A percentile compares a stretch with the other conserved stretches of the same genome.
Conservation (phyloP, 2,329 filamentous ascomycete genomes). For the Talaromyces sp. region DNA sequence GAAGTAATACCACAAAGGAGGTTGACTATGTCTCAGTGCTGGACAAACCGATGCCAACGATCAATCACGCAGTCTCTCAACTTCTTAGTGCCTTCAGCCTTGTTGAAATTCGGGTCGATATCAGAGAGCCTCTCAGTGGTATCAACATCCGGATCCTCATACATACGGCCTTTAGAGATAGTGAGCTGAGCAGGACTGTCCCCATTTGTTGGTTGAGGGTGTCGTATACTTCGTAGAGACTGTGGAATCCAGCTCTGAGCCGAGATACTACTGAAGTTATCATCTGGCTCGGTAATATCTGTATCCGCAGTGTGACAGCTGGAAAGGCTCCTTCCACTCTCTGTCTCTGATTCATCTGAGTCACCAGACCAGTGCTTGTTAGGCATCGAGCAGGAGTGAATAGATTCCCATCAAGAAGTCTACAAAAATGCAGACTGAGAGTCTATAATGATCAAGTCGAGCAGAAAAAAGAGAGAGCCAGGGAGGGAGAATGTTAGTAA, state of each 20-base stretch:
- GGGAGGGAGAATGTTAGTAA: not conserved
- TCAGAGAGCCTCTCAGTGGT: conserved; percentile 24
- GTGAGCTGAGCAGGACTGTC: not conserved
- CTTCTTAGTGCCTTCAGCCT: conserved; percentile 22
- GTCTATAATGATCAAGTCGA: not conserved
- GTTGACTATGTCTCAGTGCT: not conserved
- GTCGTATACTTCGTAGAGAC: not conserved
- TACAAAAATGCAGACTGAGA: too few relatives aligned
- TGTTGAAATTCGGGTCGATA: conserved; percentile 23
- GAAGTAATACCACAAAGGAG: not conserved
- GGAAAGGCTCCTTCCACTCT: not conserved
- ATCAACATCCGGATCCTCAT: conserved; percentile 21
- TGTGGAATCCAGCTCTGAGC: not conserved
- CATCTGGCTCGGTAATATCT: not conserved
- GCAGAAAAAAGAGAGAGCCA: not conserved
- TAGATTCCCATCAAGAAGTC: not conserved
- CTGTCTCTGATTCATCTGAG: not conserved
- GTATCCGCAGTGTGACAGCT: not conserved
- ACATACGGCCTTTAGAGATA: not conserved
- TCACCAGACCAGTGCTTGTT: not conserved
- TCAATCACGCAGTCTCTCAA: conserved; percentile 19
- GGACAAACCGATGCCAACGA: conserved; percentile 20
- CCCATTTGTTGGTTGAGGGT: not conserved
- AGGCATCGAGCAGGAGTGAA: not conserved
- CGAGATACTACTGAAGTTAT: not conserved